A percentile compares a stretch with the other conserved stretches of the same genome.
Conservation (phyloP, 1,139 yeast genomes). For the Entelexis paramagnoliae region DNA sequence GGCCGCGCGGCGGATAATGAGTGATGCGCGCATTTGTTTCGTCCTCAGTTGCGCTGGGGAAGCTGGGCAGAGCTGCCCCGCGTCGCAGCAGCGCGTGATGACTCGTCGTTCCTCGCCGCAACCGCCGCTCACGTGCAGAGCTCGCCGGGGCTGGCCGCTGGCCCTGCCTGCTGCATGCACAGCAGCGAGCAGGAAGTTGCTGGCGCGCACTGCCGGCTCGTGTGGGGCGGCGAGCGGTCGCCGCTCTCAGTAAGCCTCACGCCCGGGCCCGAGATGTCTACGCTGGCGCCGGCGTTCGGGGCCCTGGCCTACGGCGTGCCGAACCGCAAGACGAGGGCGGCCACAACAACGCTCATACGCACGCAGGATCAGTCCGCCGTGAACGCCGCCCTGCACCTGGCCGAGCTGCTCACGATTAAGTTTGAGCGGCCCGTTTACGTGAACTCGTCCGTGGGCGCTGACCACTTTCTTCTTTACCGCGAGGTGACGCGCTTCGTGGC, state of each 20-base stretch:
- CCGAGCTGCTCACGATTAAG: conserved; percentile 19
- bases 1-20: conserved; percentile 13
- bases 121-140: background rate
- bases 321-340: conserved; percentile 2
- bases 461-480: conserved; percentile 4
- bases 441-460: conserved; percentile 16
- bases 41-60: background rate
- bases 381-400: conserved; percentile 19
- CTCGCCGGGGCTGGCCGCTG: background rate
- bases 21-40: conserved; percentile 9
- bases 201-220: conserved; percentile 16
- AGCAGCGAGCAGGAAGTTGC: conserved; percentile 9
- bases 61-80: no score
- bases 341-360: conserved; percentile 16
- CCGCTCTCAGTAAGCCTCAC: conserved; percentile 20
- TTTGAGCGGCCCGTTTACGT: conserved; percentile 21
- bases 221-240: conserved; percentile 12
- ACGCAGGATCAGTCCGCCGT: conserved; percentile 11
- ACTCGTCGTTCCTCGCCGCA: background rate
- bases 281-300: conserved; percentile 18
- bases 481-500: background rate
- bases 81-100: background rate
- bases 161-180: conserved; percentile 1
- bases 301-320: conserved; percentile 24
- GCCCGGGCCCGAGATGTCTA: background rate